A percentile compares a stretch with the other conserved stretches of the same genome.
Evolutionary conservation across 495 filamentous ascomycete genomes (phyloP).

Genomic region (Podospora sp.): DNA sequence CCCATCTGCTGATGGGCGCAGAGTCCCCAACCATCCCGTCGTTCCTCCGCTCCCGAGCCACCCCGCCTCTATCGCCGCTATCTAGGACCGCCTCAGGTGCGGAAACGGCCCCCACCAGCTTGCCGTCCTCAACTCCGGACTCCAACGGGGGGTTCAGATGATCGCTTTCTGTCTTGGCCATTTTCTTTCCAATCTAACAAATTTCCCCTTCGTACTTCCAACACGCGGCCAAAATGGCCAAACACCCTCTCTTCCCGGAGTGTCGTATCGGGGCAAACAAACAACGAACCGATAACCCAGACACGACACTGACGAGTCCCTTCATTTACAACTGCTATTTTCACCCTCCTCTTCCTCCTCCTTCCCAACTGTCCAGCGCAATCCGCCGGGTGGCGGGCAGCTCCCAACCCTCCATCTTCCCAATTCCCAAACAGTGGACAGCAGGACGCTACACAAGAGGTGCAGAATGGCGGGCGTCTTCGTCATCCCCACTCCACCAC

Average conservation of each 20-base stretch:
- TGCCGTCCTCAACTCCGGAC: background rate
- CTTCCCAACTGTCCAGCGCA: background rate
- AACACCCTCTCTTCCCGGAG: background rate
- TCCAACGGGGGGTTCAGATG: background rate
- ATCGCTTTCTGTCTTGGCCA: background rate
- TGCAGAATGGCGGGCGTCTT: slow-evolving; percentile 5
- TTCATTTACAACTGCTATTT: background rate
- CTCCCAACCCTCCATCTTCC: background rate
- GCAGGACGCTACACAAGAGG: background rate
- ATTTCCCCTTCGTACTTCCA: background rate
- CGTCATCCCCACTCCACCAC: slow-evolving; percentile 3
- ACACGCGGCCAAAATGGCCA: background rate
- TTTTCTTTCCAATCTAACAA: background rate
- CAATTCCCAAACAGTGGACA: background rate
- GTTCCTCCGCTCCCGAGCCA: background rate
- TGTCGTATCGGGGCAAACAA: background rate
- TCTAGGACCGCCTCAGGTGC: background rate
- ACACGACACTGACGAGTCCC: background rate
- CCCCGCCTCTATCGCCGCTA: background rate
- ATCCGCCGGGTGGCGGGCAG: background rate
- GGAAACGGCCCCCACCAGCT: background rate
- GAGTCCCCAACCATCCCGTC: background rate
- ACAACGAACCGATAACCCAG: background rate
- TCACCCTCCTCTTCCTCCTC: too few relatives aligned
- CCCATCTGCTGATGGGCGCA: background rate